Base-by-base conservation (phyloP, 2,329 filamentous ascomycete genomes). In the Coniosporium tulheliwenetii region DNA sequence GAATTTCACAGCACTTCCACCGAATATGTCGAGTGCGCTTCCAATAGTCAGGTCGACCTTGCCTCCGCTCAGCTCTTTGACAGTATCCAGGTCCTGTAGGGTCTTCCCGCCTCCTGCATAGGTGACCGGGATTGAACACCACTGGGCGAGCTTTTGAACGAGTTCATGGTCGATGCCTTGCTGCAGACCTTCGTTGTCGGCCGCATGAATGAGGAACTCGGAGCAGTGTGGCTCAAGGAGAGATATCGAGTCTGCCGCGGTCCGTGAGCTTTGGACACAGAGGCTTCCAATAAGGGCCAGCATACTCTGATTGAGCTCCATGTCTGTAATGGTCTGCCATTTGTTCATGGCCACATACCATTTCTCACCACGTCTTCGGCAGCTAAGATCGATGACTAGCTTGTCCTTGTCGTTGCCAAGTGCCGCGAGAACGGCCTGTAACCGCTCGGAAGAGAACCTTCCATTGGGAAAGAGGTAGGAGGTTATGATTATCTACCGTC, bases 281-380 rank as follows among this genome's bases (percentile, higher is more conserved):
- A 19, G 12, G 15, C 19, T 14, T 12, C 7, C 36, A 35, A 35
- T 5, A 35, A 5, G 5, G 14, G 5, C 12, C 33, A 7, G 33
- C 61, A 42, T 63, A 87, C 89, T 83, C 70, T 83, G 69, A 47
- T 80, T 89, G 48, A 98, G 77, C 57, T 95, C 85, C 78, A 94
- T 93, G 53, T 95, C 85, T 1, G 91, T 96, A 42, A 96, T 80
- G 1, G 85, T 94, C 69, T 96, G 91, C 91, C 91, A 98, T 60
- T 93, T 93, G 62, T 98, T 85, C 81, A 93, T 98, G 41, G 91
- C 89, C n/a, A 98, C 91, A 53, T 83, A 86, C 91, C 91, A 98
- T 33, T 67, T 79, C 42, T 79, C 69, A 32, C 71, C 81, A 44
- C 78, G 79, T 43, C 79, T 71, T 39, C 91, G 77, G 57, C 91